Evolutionary conservation across 2,329 filamentous ascomycete genomes (phyloP), one percentile per base, ranked within the genome.

Genomic region (Alternaria rosae): DNA sequence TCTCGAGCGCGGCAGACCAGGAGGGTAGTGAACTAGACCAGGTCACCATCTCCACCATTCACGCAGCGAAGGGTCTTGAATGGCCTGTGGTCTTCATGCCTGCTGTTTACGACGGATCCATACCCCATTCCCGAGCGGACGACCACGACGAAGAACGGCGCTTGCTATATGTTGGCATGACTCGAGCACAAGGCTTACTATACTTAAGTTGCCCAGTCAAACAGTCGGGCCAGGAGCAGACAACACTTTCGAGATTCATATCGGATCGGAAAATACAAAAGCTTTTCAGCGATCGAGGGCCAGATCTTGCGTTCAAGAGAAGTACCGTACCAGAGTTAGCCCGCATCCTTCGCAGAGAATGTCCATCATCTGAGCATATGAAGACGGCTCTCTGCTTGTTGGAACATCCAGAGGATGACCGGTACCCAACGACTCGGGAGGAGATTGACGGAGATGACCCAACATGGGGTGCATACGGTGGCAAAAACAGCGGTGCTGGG

Each of bases 81-180:
- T 99, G 95, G 95, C 94, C 94, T 0, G 86, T 97, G 2, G 93
- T 98, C 1, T 98, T 98, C 77, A 89, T 98, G 15, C 94, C 95
- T 6, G 92, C 92, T 1, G 91, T 93, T 25, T 97, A 97, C 75
- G 88, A 93, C 48, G 95, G 94, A 1, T 94, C 91, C 3, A 96
- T 98, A 61, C 94, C 94, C 5, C 94, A 98, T 77, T 91, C 90
- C 2, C 87, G 94, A 69, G 87, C 93, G 2, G 94, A 97, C 47
- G 92, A 98, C 74, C 84, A 86, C 4, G 91, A 94, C 59, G 94
- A 99, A 78, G 94, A 99, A 77, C 86, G 95, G 61, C 86, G 94
- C 26, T 81, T 99, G 47, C 84, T 99, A 0, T 99, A 98, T 72
- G 95, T 99, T 13, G 94, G 94, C 26, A 98, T 99, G 94, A 99